Conservation (phyloP, 331 rosid genomes). For the Phaseolus coccineus region DNA sequence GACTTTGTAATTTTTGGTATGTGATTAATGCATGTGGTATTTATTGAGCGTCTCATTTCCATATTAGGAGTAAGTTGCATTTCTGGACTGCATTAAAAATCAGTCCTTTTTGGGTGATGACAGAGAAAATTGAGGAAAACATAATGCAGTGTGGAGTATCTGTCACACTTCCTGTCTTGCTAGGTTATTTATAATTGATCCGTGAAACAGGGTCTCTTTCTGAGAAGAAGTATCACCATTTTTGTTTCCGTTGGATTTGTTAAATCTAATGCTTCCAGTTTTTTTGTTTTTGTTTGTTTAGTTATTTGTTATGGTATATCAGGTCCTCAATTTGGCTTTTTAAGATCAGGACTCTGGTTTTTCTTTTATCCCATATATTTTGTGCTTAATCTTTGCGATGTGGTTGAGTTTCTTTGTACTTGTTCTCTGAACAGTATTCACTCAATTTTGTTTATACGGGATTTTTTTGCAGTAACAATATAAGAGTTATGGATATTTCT, state of each 20-base stretch:
- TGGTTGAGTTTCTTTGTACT: neutral
- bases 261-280: neutral
- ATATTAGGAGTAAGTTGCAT: conserved; percentile 39
- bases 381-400: neutral
- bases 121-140: conserved; percentile 33
- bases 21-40: conserved; percentile 27
- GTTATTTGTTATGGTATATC: conserved; percentile 6
- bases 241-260: neutral
- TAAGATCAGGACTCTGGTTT: neutral
- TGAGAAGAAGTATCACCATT: neutral
- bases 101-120: conserved; percentile 49
- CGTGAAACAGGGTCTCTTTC: conserved; percentile 9
- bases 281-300: neutral
- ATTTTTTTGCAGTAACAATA: conserved; percentile 50
- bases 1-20: neutral
- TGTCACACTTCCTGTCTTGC: neutral
- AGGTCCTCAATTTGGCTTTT: conserved; percentile 26
- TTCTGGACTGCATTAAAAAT: conserved; percentile 38
- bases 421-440: conserved; percentile 4
- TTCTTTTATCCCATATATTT: neutral
- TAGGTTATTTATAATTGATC: conserved; percentile 27
- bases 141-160: conserved; percentile 18
- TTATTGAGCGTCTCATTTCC: conserved; percentile 37
- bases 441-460: neutral
- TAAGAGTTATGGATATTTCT: conserved; percentile 67